phyloP scores from a whole-genome alignment of 768 basidiomycete species.

The Trametes villosa region DNA sequence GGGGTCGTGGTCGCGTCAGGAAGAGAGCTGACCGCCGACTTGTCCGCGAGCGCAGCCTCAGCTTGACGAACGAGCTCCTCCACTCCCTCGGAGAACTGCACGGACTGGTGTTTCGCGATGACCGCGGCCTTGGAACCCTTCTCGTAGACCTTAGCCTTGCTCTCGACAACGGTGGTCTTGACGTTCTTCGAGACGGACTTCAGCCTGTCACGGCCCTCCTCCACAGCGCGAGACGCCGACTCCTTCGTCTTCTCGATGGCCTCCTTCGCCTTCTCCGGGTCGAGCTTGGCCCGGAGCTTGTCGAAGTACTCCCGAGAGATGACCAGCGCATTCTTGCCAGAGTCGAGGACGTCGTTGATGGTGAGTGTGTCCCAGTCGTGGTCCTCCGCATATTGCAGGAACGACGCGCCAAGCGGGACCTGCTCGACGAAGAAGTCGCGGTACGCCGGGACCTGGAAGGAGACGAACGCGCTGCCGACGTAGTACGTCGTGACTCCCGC shows the following conservation, averaged over 20 bases:
- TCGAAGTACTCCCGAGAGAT: conserved; percentile 55
- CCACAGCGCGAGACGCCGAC: conserved; percentile 42
- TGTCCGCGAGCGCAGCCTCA: conserved; percentile 67
- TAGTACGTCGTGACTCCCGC: conserved; percentile 79
- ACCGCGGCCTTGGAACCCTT: conserved; percentile 43
- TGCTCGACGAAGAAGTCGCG: conserved; percentile 84
- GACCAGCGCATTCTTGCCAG: conserved; percentile 55
- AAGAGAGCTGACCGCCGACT: conserved; percentile 36
- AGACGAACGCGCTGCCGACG: conserved; percentile 75
- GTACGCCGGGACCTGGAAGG: conserved; percentile 79
- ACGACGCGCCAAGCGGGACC: conserved; percentile 75
- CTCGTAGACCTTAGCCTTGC: conserved; percentile 36
- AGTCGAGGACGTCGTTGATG: conserved; percentile 56
- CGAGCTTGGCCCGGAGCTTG: conserved; percentile 18
- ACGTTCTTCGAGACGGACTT: conserved; percentile 48
- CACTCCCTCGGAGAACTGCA: conserved; percentile 63
- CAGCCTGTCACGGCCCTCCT: conserved; percentile 50
- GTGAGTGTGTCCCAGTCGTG: conserved; percentile 81
- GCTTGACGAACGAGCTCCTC: conserved; percentile 71
- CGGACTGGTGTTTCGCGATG: conserved; percentile 49
- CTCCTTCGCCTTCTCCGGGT: conserved; percentile 36
- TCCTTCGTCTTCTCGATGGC: conserved; percentile 41
- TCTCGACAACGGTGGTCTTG: conserved; percentile 53
- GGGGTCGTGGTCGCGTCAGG: conserved; percentile 32
- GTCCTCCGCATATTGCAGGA: conserved; percentile 83